These are phyloP conservation scores for Aspergillus felis DNA, from an alignment of 2,329 filamentous ascomycete species.

Conservation along the genomic window DNA sequence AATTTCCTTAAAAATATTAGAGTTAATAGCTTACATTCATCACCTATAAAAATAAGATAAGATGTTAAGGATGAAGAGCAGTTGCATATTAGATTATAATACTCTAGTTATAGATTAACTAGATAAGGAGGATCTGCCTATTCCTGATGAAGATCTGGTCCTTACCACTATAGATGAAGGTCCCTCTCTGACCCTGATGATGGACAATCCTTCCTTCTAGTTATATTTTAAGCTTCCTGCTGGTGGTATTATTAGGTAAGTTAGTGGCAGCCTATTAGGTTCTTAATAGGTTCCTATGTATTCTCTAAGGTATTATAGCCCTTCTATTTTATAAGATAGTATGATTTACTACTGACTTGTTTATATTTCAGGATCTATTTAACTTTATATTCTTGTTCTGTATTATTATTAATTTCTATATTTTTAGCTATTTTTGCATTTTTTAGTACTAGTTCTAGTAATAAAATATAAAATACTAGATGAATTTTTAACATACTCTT, in stretches of 20 bases:
- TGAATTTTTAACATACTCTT: background rate
- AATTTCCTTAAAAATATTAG: too few species aligned
- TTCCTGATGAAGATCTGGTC: too few species aligned
- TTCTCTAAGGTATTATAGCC: background rate
- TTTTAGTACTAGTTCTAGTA: background rate
- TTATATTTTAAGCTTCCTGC: too few species aligned
- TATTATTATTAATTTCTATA: background rate
- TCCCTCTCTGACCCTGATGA: too few species aligned
- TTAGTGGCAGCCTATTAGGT: constrained; percentile 3
- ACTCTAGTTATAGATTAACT: too few species aligned
- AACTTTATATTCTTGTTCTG: background rate
- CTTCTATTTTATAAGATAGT: background rate
- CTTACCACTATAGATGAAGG: too few species aligned
- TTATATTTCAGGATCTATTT: background rate
- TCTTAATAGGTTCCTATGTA: constrained; percentile 6
- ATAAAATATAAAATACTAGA: constrained; percentile 1
- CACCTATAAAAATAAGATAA: too few species aligned
- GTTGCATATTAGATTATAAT: too few species aligned
- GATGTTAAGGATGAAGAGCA: too few species aligned
- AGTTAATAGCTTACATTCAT: too few species aligned
- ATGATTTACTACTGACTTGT: background rate
- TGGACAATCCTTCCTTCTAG: too few species aligned
- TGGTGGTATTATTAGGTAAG: background rate
- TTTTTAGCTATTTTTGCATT: background rate
- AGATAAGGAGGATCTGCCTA: too few species aligned